Percentiles rank a stretch among this genome's conserved stretches.
These are phyloP conservation scores for Tolypocladium cylindrosporum DNA, from an alignment of 2,329 filamentous ascomycete species.

Conservation along the genomic window DNA sequence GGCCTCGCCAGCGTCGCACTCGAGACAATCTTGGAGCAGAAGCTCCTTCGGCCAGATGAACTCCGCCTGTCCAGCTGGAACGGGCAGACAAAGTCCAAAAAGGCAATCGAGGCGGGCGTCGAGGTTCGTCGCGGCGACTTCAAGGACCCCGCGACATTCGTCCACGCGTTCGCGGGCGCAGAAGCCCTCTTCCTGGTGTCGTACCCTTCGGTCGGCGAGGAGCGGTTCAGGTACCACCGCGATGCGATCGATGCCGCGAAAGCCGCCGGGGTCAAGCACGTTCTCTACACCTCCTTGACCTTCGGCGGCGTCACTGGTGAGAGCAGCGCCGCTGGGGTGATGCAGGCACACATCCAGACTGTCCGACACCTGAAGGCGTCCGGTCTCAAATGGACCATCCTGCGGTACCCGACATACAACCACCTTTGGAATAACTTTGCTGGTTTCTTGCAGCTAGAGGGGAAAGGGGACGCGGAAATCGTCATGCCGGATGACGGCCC, in stretches of 20 bases:
- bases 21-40: not conserved
- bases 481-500: not conserved
- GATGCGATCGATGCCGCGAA: not conserved
- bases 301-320: not conserved
- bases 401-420: not conserved
- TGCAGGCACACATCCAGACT: not conserved
- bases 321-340: not conserved
- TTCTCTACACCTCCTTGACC: not conserved
- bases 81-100: not conserved
- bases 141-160: not conserved
- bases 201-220: not conserved
- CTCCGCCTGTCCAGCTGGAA: not conserved
- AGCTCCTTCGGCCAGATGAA: not conserved
- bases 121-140: not conserved
- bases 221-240: not conserved
- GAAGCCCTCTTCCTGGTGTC: not conserved
- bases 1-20: not conserved
- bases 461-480: not conserved
- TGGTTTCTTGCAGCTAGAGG: not conserved
- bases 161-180: not conserved
- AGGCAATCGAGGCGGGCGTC: not conserved
- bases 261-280: not conserved
- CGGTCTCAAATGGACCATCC: not conserved
- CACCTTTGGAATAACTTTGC: not conserved
- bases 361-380: not conserved